phyloP scores from a whole-genome alignment of 2,329 filamentous ascomycete genomes.

The Aschersonia sp. region DNA sequence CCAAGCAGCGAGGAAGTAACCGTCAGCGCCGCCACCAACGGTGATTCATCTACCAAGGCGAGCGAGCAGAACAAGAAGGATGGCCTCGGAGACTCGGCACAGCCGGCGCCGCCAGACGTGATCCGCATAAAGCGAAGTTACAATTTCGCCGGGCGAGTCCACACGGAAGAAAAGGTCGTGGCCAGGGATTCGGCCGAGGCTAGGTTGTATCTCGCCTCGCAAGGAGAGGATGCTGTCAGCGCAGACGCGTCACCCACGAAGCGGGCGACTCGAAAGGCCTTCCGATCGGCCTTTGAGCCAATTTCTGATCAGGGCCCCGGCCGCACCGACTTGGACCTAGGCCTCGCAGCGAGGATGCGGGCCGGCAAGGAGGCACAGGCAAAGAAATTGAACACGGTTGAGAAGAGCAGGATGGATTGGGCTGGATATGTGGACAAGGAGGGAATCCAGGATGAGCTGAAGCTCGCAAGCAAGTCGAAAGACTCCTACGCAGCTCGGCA shows the following conservation, averaged over 20 bases:
- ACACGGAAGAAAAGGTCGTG: slow-evolving; percentile 58
- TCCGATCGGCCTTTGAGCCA: slow-evolving; percentile 50
- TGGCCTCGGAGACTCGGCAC: neutral
- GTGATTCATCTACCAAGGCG: neutral
- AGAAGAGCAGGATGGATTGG: slow-evolving; percentile 63
- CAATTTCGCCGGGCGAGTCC: slow-evolving; percentile 59
- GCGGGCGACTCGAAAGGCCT: slow-evolving; percentile 36
- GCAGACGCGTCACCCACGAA: slow-evolving; percentile 19
- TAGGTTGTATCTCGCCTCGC: slow-evolving; percentile 44
- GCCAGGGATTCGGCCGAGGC: slow-evolving; percentile 50
- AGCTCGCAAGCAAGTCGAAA: slow-evolving; percentile 49
- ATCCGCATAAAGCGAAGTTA: slow-evolving; percentile 58
- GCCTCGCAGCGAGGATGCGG: slow-evolving; percentile 31
- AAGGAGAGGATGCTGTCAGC: slow-evolving; percentile 17
- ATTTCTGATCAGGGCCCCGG: slow-evolving; percentile 25
- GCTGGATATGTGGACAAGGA: slow-evolving; percentile 57
- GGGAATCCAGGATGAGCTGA: slow-evolving; percentile 54
- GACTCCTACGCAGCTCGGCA: slow-evolving; percentile 46
- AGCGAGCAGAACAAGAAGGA: slow-evolving; percentile 11
- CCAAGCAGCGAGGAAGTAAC: neutral
- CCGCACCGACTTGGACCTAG: slow-evolving; percentile 43
- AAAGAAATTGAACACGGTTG: slow-evolving; percentile 54
- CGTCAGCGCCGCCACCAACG: slow-evolving; percentile 5
- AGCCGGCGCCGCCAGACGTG: slow-evolving; percentile 15
- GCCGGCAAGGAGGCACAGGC: slow-evolving; percentile 35